phyloP scores from a whole-genome alignment of 805 yeast species.

The Candida pseudoglaebosa region DNA sequence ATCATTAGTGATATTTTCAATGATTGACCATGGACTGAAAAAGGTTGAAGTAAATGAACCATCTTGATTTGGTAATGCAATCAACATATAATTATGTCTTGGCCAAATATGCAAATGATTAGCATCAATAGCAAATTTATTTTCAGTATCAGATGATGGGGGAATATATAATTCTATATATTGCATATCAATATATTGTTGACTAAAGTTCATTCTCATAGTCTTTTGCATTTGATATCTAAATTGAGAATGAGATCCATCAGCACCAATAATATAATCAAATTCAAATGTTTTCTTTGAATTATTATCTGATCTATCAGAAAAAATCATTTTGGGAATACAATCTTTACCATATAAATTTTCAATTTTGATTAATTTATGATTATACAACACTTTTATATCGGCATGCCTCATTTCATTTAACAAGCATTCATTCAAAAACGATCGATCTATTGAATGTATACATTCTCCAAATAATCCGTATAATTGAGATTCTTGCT shows the following conservation, averaged over 20 bases:
- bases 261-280: conserved; percentile 76
- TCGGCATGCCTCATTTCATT: conserved; percentile 50
- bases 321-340: conserved; percentile 22
- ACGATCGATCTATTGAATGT: conserved; percentile 77
- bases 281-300: conserved; percentile 23
- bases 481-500: conserved; percentile 64
- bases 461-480: conserved; percentile 81
- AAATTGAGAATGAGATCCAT: conserved; percentile 77
- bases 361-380: conserved; percentile 49
- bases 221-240: conserved; percentile 64
- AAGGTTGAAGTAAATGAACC: conserved; percentile 88
- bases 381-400: conserved; percentile 49
- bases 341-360: conserved; percentile 11
- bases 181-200: conserved; percentile 78
- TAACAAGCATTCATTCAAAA: conserved; percentile 60
- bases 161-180: conserved; percentile 81
- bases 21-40: conserved; percentile 73
- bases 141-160: conserved; percentile 33
- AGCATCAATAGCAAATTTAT: conserved; percentile 55
- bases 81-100: conserved; percentile 77
- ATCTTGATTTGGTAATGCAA: conserved; percentile 80
- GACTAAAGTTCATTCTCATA: conserved; percentile 65
- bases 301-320: conserved; percentile 12
- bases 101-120: conserved; percentile 94
- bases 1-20: conserved; percentile 48